These are phyloP conservation scores for Metschnikowia shivogae DNA, from an alignment of 805 yeast species.

Conservation along the genomic window DNA sequence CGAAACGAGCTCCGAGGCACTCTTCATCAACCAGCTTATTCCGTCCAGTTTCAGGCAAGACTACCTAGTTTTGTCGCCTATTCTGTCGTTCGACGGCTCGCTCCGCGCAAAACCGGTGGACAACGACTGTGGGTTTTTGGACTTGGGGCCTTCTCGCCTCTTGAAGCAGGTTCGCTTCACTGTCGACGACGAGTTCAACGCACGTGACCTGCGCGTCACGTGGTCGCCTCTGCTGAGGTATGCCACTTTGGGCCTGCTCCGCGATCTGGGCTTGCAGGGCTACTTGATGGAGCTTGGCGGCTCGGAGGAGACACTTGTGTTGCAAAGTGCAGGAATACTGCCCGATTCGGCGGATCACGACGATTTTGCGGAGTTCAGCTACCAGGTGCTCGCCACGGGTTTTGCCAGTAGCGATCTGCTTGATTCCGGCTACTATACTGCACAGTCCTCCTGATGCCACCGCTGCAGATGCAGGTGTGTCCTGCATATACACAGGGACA, in stretches of 20 bases:
- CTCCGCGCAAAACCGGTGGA: not conserved
- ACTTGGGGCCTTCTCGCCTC: not conserved
- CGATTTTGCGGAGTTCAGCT: constrained; percentile 9
- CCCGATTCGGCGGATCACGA: not conserved
- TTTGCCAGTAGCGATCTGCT: constrained; percentile 1
- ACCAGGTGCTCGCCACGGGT: constrained; percentile 4
- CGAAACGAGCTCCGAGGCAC: constrained; percentile 3
- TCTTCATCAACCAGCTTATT: not conserved
- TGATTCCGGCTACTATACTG: constrained; percentile 2
- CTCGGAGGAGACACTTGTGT: constrained; percentile 2
- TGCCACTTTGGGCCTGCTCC: not conserved
- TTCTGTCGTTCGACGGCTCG: constrained; percentile 6
- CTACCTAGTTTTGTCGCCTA: constrained; percentile 3
- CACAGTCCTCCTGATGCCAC: not conserved
- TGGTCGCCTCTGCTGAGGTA: not conserved
- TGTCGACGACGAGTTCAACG: constrained; percentile 4
- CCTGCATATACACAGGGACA: too few species aligned
- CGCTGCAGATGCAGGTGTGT: too few species aligned
- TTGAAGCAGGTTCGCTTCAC: constrained; percentile 1
- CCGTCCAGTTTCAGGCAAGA: not conserved
- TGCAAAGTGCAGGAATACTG: not conserved
- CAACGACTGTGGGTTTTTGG: constrained; percentile 1
- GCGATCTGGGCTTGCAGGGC: not conserved
- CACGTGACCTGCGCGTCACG: not conserved
- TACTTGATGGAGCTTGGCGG: constrained; percentile 2